These are phyloP conservation scores for Alternaria sp. DNA, from an alignment of 2,329 filamentous ascomycete species.

Conservation along the genomic window DNA sequence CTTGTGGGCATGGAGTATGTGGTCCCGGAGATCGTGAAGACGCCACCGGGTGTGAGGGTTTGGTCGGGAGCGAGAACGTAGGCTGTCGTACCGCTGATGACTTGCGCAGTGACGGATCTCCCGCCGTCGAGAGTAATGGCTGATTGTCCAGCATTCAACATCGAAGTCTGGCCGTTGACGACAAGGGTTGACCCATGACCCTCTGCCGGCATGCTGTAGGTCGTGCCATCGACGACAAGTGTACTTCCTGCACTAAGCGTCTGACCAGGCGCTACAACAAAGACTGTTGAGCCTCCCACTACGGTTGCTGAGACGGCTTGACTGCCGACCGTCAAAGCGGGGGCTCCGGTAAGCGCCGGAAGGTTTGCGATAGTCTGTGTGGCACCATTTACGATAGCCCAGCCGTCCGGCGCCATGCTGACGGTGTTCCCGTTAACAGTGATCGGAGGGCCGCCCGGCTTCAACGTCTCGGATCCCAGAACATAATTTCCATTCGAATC, in stretches of 20 bases:
- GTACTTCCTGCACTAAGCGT: slow-evolving; percentile 29
- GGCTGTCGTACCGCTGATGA: slow-evolving; percentile 30
- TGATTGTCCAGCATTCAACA: not conserved
- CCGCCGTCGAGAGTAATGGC: slow-evolving; percentile 24
- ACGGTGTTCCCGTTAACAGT: slow-evolving; percentile 46
- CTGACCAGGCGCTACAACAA: slow-evolving; percentile 21
- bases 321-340: slow-evolving; percentile 29
- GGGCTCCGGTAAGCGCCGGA: slow-evolving; percentile 16
- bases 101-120: slow-evolving; percentile 22
- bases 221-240: slow-evolving; percentile 34
- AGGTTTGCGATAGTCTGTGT: slow-evolving; percentile 35
- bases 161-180: slow-evolving; percentile 28
- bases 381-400: slow-evolving; percentile 47
- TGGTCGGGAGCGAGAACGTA: slow-evolving; percentile 30
- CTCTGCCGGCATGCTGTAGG: slow-evolving; percentile 28
- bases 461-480: slow-evolving; percentile 36
- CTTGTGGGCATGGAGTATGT: slow-evolving; percentile 33
- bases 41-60: slow-evolving; percentile 37
- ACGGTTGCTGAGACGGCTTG: slow-evolving; percentile 30
- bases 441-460: slow-evolving; percentile 40
- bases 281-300: slow-evolving; percentile 31
- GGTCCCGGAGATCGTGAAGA: slow-evolving; percentile 36
- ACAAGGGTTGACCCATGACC: slow-evolving; percentile 29
- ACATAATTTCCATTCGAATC: slow-evolving; percentile 42
- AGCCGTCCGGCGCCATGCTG: slow-evolving; percentile 44